Evolutionary conservation across 2,329 filamentous ascomycete species (phyloP), one percentile per base, ranked within the genome.

Genomic region (Hymenotorrendiella dingleyae): DNA sequence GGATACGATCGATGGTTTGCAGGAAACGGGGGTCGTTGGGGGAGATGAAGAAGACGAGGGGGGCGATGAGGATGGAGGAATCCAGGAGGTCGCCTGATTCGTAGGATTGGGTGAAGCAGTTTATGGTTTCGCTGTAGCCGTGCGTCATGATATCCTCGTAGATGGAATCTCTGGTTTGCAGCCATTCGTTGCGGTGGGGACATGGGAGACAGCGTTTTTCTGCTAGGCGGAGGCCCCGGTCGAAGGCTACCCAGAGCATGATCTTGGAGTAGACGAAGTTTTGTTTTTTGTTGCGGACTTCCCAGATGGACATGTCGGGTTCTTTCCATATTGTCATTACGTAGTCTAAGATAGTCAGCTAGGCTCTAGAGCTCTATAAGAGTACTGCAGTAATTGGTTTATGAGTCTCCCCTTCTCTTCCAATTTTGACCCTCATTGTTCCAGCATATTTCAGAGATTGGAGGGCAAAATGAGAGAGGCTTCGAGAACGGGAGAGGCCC

Each of bases 221-320:
- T 4, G 82, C 72, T 1, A 89, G 73, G 2, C 85, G 82, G 10
- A 89, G 65, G 8, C 81, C 84, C 4, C 84, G 79, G 59, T 90
- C 85, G 49, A 90, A 78, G 14, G 84, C 83, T 3, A 90, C 85
- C 85, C 84, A 90, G 17, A 90, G 72, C 80, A 89, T 86, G 50
- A 90, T 73, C 59, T 89, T 86, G n/a, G 81, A 86, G 63, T 89
- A 90, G 11, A 82, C 78, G 53, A 88, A 90, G 56, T 87, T 78
- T 62, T 88, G 84, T 58, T 84, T 84, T 55, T 80, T 68, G 51
- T 84, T 84, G 30, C 84, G 76, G 5, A 87, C 84, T 60, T 90
- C 85, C 85, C 84, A 89, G 54, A 89, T 90, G 3, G 82, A 87
- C 83, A 88, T 88, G 57, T 90, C 84, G 10, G 79, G 78, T 32